A percentile compares a stretch with the other conserved stretches of the same genome.
Evolutionary conservation across 139 green algal species (phyloP).

Genomic region (Diplosphaera chodatii): DNA sequence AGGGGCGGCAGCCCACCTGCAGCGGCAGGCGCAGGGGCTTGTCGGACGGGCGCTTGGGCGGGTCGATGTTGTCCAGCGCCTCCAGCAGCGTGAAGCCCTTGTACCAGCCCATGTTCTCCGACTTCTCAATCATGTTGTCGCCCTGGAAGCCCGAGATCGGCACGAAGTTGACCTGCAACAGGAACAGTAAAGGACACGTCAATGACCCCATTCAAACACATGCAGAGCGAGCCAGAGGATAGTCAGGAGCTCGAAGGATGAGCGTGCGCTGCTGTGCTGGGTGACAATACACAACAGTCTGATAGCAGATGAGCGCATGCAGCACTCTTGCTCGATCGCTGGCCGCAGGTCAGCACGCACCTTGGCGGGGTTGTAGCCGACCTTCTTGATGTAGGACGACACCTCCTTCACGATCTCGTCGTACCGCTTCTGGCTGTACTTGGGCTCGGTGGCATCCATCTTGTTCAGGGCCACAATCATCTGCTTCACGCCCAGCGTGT

Average conservation of each 20-base stretch:
- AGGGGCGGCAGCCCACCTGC: too few species aligned
- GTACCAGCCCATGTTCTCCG: slow-evolving; percentile 92
- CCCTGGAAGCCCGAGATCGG: slow-evolving; percentile 98
- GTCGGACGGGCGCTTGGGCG: slow-evolving; percentile 81
- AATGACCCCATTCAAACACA: too few species aligned
- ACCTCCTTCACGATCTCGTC: slow-evolving; percentile 98
- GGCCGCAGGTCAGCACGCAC: too few species aligned
- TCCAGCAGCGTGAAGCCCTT: slow-evolving; percentile 83
- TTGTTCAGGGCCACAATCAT: slow-evolving; percentile 93
- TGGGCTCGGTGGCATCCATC: slow-evolving; percentile 92
- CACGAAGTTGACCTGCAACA: slow-evolving; percentile 79
- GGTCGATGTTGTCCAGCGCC: slow-evolving; percentile 80
- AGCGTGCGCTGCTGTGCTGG: too few species aligned
- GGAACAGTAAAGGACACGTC: too few species aligned
- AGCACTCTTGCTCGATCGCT: too few species aligned
- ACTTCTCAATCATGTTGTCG: slow-evolving; percentile 98
- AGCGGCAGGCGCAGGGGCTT: slow-evolving; percentile 87
- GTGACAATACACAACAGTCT: too few species aligned
- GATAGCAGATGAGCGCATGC: too few species aligned
- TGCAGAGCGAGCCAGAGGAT: too few species aligned
- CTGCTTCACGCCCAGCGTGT: slow-evolving; percentile 98
- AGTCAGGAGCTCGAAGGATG: too few species aligned
- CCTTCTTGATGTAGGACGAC: slow-evolving; percentile 58
- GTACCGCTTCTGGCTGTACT: slow-evolving; percentile 92
- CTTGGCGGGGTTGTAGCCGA: slow-evolving; percentile 70